phyloP scores from a whole-genome alignment of 495 filamentous ascomycete genomes.

The Penicillium nucicola region DNA sequence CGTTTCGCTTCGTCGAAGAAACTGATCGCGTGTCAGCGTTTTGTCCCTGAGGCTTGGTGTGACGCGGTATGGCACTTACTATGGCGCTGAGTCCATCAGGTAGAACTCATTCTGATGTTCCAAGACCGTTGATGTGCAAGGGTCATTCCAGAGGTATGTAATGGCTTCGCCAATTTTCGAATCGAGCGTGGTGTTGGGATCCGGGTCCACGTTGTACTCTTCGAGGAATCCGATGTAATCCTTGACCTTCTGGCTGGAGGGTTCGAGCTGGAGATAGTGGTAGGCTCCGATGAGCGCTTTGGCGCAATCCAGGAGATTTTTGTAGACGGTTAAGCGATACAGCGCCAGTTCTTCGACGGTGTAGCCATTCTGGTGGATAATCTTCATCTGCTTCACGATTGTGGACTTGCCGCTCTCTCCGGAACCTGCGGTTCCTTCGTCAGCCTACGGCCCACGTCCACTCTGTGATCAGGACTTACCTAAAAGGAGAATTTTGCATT shows the following conservation, averaged over 20 bases:
- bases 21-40: conserved; percentile 42
- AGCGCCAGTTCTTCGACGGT: conserved; percentile 84
- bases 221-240: conserved; percentile 75
- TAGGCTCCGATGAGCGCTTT: conserved; percentile 88
- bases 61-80: conserved; percentile 56
- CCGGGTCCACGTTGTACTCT: conserved; percentile 85
- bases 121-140: conserved; percentile 76
- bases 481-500: conserved; percentile 97
- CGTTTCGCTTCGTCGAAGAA: conserved; percentile 92
- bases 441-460: conserved; percentile 6
- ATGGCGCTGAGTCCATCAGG: conserved; percentile 97
- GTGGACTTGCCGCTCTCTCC: conserved; percentile 99
- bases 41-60: background rate
- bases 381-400: conserved; percentile 99
- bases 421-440: conserved; percentile 59
- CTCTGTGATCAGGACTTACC: conserved; percentile 54
- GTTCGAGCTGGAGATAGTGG: conserved; percentile 80
- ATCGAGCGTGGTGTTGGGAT: conserved; percentile 79
- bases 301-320: conserved; percentile 94
- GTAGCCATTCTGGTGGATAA: conserved; percentile 97
- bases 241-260: conserved; percentile 64
- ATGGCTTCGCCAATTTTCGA: conserved; percentile 76
- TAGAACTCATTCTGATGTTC: conserved; percentile 98
- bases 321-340: conserved; percentile 95
- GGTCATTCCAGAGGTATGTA: conserved; percentile 85